Evolutionary conservation across 2,329 filamentous ascomycete genomes (phyloP), one percentile per base, ranked within the genome.

Genomic region (Penicillium oxalicum): DNA sequence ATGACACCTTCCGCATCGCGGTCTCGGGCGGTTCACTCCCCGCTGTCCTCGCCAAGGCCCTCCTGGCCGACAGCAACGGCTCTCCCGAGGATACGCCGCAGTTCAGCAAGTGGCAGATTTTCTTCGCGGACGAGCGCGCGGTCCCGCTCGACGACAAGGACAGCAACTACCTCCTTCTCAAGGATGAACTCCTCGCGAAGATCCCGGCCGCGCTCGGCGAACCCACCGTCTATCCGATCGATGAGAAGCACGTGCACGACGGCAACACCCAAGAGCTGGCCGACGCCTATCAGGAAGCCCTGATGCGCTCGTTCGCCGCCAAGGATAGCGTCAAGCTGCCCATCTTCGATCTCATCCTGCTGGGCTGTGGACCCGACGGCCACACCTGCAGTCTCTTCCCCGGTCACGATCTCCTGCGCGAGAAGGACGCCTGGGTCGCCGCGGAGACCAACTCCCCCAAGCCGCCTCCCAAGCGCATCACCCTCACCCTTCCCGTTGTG

Each of bases 311-410:
- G 59, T 98, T 98, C 64, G 93, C 93, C 12, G 86, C 85, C 56
- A 86, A 91, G 66, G 93, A 98, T 73, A 93, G 87, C 55, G 91
- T 98, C 68, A 91, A 89, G 71, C 77, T 96, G 40, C 93, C 93
- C 59, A 87, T 95, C 64, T 98, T 97, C 70, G 93, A 98, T 69
- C 81, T 98, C 45, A 78, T 98, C 47, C 81, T 98, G 37, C 83
- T 98, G 37, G 93, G 93, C 61, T 95, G 88, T 68, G 93, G 93
- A 0, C 91, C 93, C 11, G 93, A 97, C 69, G 93, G 93, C 45
- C 93, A 98, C 75, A 97, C 93, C 32, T 97, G 93, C 83, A 93
- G 87, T 61, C 77, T 98, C 45, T 98, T 98, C 77, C 93, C 93
- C 4, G 86, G 86, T 47, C 91, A 96, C 67, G 81, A 85, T 50